Evolutionary conservation across 768 basidiomycete genomes (phyloP).

Genomic region (Lactifluus volemus): DNA sequence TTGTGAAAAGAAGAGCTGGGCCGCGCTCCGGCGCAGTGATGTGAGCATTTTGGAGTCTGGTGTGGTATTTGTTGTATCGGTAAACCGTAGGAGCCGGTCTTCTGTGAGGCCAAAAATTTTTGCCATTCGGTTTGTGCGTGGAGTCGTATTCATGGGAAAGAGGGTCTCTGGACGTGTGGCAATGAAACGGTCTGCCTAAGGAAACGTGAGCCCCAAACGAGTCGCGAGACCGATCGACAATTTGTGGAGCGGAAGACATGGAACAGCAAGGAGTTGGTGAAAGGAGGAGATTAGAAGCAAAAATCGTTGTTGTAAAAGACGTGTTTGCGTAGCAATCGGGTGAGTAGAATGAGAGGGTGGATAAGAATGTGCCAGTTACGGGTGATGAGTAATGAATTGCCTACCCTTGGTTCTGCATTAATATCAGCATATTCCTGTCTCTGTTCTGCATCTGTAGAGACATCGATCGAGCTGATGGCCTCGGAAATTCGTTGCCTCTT

Average conservation of each 20-base stretch:
- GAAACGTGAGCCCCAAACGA: neutral
- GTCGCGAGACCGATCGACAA: neutral
- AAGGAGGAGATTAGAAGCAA: neutral
- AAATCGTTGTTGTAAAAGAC: slow-evolving; percentile 3
- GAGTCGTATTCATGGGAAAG: slow-evolving; percentile 52
- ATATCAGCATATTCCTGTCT: slow-evolving; percentile 16
- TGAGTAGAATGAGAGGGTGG: neutral
- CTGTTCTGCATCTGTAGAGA: slow-evolving; percentile 3
- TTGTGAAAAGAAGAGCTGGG: slow-evolving; percentile 38
- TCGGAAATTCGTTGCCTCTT: slow-evolving; percentile 19
- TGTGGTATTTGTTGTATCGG: slow-evolving; percentile 29
- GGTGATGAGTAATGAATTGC: neutral
- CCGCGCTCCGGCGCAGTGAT: slow-evolving; percentile 44
- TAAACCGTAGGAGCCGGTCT: slow-evolving; percentile 46
- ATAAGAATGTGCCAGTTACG: neutral
- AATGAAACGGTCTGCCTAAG: slow-evolving; percentile 55
- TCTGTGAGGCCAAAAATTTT: slow-evolving; percentile 51
- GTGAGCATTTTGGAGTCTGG: slow-evolving; percentile 36
- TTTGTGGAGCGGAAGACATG: neutral
- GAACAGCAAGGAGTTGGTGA: neutral
- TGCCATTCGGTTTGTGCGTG: slow-evolving; percentile 59
- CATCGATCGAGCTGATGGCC: slow-evolving; percentile 11
- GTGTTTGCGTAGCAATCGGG: neutral
- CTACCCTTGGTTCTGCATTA: slow-evolving; percentile 18
- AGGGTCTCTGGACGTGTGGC: slow-evolving; percentile 40